These are phyloP conservation scores for Heliocybe sulcata DNA, from an alignment of 1,284 basidiomycete species.

Conservation along the genomic window DNA sequence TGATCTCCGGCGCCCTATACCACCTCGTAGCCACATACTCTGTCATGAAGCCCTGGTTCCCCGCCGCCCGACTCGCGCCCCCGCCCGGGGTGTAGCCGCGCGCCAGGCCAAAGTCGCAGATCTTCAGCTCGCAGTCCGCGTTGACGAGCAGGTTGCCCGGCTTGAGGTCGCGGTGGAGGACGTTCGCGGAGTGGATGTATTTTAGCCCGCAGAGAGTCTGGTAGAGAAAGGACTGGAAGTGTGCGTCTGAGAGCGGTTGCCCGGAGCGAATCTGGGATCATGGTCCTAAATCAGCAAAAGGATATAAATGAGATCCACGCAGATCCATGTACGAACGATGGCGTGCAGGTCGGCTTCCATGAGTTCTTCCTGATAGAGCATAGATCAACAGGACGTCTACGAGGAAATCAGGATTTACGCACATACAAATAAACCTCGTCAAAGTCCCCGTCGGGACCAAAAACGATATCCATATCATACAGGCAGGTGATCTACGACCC, in stretches of 20 bases:
- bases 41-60: constrained; percentile 97
- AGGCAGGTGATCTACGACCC: constrained; percentile 73
- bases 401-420: constrained; percentile 20
- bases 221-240: constrained; percentile 98
- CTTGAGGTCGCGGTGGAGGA: constrained; percentile 96
- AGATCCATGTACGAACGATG: constrained; percentile 56
- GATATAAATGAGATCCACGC: too few species aligned
- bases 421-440: constrained; percentile 95
- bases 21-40: constrained; percentile 98
- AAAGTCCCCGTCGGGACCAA: constrained; percentile 83
- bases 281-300: too few species aligned
- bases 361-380: constrained; percentile 70
- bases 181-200: constrained; percentile 98
- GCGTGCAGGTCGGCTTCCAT: constrained; percentile 99
- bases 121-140: constrained; percentile 96
- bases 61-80: constrained; percentile 56
- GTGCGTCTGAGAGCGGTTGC: constrained; percentile 95
- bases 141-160: constrained; percentile 96
- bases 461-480: constrained; percentile 97
- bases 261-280: constrained; percentile 93
- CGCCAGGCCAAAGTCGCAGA: constrained; percentile 98
- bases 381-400: background rate
- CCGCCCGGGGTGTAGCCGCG: constrained; percentile 83
- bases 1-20: constrained; percentile 97
- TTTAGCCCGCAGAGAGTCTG: constrained; percentile 98